These are phyloP conservation scores for Hymenoscyphus albidus DNA, from an alignment of 2,329 filamentous ascomycete genomes.

Conservation along the genomic window DNA sequence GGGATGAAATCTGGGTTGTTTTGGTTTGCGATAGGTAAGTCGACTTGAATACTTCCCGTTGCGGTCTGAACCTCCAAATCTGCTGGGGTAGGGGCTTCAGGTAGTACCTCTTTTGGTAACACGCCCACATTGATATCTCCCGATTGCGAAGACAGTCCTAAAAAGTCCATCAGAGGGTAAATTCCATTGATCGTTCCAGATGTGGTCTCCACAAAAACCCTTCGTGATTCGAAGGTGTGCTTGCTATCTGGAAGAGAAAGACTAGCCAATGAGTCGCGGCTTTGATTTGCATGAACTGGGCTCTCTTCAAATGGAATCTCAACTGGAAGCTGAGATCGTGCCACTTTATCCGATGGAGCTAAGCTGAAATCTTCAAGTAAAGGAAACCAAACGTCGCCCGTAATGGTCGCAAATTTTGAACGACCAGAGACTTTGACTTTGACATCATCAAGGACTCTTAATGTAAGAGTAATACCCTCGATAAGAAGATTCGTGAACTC, in stretches of 20 bases:
- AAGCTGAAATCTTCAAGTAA: slow-evolving; percentile 4
- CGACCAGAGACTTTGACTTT: slow-evolving; percentile 25
- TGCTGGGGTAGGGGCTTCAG: slow-evolving; percentile 27
- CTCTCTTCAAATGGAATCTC: neutral
- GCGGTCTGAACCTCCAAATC: slow-evolving; percentile 25
- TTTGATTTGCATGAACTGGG: neutral
- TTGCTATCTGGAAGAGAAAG: slow-evolving; percentile 1
- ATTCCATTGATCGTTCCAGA: slow-evolving; percentile 29
- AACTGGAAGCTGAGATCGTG: neutral
- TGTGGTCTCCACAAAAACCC: slow-evolving; percentile 27
- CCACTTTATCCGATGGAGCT: slow-evolving; percentile 4
- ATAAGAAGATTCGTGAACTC: slow-evolving; percentile 25
- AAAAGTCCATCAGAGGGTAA: slow-evolving; percentile 31
- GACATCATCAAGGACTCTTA: slow-evolving; percentile 27
- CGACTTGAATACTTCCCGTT: slow-evolving; percentile 27
- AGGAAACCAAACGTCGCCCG: slow-evolving; percentile 29
- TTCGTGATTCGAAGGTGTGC: slow-evolving; percentile 25
- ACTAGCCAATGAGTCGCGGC: slow-evolving; percentile 5
- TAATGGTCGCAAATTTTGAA: slow-evolving; percentile 23
- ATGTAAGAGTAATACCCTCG: slow-evolving; percentile 22
- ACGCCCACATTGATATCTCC: slow-evolving; percentile 25
- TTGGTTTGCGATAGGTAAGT: slow-evolving; percentile 19
- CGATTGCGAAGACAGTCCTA: slow-evolving; percentile 26
- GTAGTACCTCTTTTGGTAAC: slow-evolving; percentile 21
- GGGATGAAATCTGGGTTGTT: slow-evolving; percentile 17